Base-by-base conservation (phyloP, 306 rosid species). In the Inga laurina region DNA sequence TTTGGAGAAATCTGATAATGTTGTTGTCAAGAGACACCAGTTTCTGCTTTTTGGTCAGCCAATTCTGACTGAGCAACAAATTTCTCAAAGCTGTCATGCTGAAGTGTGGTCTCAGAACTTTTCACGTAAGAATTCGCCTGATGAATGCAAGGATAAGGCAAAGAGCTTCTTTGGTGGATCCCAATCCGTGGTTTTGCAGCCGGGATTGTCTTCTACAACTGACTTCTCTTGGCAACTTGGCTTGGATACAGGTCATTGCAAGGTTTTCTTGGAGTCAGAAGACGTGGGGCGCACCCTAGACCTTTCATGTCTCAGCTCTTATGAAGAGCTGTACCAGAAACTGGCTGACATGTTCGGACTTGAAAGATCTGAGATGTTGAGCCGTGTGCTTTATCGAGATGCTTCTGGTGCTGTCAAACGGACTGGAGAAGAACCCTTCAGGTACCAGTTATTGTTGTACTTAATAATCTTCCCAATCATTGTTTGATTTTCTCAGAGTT, bases 1-100 rank as follows among this genome's bases (percentile, higher is more conserved):
- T 81, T 73, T 81, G 91, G 96, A 93, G 88, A 89, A 89, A 86
- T 83, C 97, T 75, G 92, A 88, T 77, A 78, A 75, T 69, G 91
- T 3, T 49, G 54, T 80, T 49, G 54, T 80, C 61, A 89, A 90
- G 92, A 87, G 82, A 79, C 97, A 93, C 87, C 93, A 90, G 80
- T 96, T 96, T 84, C 78, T 91, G 61, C 99, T 96, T 83, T 96
- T 96, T 46, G 99, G 99, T 79, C 97, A 96, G 78, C 99, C 97
- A 7, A 96, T 96, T 76, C 91, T 96, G 79, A 93, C 98, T 0
- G 99, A 96, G 86, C 97, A 96, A 89, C 97, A 96, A 83, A 92
- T 92, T 32, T 89, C 94, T 82, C 83, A 71, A 65, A 82, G 86
- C 87, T 85, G 88, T 78, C 85, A 90, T 4, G 46, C 83, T 68